Evolutionary conservation across 768 basidiomycete species (phyloP), one percentile per base, ranked within the genome.

Genomic region (Boletus subcaerulescens): DNA sequence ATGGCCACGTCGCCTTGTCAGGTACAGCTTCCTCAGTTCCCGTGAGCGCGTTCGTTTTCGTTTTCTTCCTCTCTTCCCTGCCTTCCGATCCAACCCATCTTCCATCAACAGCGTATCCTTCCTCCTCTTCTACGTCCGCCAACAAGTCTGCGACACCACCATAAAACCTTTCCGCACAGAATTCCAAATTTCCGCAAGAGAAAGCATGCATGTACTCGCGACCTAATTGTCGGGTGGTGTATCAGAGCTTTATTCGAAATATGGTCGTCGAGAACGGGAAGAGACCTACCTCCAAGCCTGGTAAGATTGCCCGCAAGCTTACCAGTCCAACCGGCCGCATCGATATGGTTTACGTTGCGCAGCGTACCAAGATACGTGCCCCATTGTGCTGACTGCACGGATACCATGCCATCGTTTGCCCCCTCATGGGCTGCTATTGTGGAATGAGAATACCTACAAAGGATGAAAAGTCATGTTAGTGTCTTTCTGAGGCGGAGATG

Each of bases 291-390:
- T 44, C 68, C 61, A 40, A 67, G 46, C n/a, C 60, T 59, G 14
- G 59, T 64, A 38, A 68, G 47, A 48, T 61, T 69, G 13, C 63
- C 65, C 26, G 68, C 63, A 26, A 68, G 52, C 15, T 68, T 68
- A 45, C 65, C 67, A 45, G 93, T 87, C 96, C 95, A 98, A 7
- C 95, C 93, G 12, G 97, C 91, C 36, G 92, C 80, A 65, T 93
- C 91, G 39, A 96, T 80, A 67, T 99, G 97, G 64, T 92, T 96
- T 13, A 97, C 97, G 53, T 89, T 80, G 36, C 82, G 78, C 18
- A 99, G 76, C 3, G 96, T 98, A n/a, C 94, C 96, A 48, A 92
- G 81, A 67, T 98, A 98, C n/a, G 87, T 93, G 38, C 97, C 97
- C 93, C 95, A 96, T 77, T 86, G 84, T 3, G 93, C 85, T 6